Evolutionary conservation across 148 eudicot genomes (phyloP), one percentile per base, ranked within the genome.

Genomic region (Oxyria digyna): DNA sequence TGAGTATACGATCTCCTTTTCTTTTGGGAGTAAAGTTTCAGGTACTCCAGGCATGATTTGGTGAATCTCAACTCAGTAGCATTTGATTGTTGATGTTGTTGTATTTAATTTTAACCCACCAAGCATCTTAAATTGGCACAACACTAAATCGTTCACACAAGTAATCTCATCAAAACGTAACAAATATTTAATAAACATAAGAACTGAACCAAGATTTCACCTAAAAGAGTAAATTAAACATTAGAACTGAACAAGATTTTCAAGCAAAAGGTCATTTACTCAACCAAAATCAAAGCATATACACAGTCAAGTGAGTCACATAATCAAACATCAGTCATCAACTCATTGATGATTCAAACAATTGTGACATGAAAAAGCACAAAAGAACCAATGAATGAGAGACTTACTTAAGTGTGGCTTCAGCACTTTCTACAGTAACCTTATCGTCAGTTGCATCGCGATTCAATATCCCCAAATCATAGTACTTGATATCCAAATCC

Each of bases 401-500:
- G 37, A 73, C 84, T 78, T 78, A 87, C 92, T 85, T 79, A 57
- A 87, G 83, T 43, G 92, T 74, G 29, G 92, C 92, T 78, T 79
- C 77, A 41, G 92, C 92, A 72, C 84, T 78, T 75, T 87, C 92
- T 20, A 75, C 80, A 9, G 92, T 87, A 42, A 85, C 89, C 78
- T 59, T 76, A 78, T 87, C 92, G 42, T 81, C 83, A 1, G 92
- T 87, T 0, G 84, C 85, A 76, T 87, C 87, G 18, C 92, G 92
- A 80, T 87, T 83, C 73, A 83, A 62, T 68, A 87, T 80, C 59
- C 92, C 92, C 68, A 87, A 74, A 76, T 87, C 92, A 32, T 65
- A 87, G 69, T 87, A 87, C 84, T 87, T 87, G 41, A 85, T 74
- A 71, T 87, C 92, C 73, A 87, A 54, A 68, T 87, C 92, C 81